Evolutionary conservation across 805 yeast species (phyloP).

Genomic region (Schwanniomyces yamadae): DNA sequence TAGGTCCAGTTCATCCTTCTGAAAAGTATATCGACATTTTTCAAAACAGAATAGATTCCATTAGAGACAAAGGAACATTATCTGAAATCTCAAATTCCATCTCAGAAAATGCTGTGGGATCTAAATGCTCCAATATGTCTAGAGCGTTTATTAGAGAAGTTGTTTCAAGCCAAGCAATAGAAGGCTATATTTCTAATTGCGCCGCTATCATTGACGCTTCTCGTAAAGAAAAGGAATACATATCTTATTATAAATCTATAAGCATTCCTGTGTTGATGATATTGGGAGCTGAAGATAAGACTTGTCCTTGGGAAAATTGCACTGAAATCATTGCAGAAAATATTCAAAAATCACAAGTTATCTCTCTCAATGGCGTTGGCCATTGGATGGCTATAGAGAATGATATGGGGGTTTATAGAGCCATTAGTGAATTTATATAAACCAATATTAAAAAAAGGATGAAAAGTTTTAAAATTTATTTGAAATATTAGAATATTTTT

Average conservation of each 20-base stretch:
- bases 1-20: conserved; percentile 14
- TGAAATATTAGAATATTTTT: background rate
- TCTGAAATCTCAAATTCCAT: conserved; percentile 6
- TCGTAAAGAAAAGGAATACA: conserved; percentile 3
- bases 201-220: conserved; percentile 9
- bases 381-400: conserved; percentile 13
- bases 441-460: no score
- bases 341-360: background rate
- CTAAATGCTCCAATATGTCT: conserved; percentile 3
- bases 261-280: conserved; percentile 9
- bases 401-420: conserved; percentile 1
- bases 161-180: conserved; percentile 9
- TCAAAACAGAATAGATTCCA: conserved; percentile 5
- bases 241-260: conserved; percentile 3
- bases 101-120: conserved; percentile 9
- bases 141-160: conserved; percentile 12
- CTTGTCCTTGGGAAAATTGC: conserved; percentile 9
- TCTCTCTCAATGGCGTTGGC: conserved; percentile 8
- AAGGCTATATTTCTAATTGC: conserved; percentile 13
- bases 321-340: conserved; percentile 7
- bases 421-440: background rate
- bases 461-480: no score
- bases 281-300: conserved; percentile 12
- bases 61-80: conserved; percentile 3
- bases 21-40: conserved; percentile 6